Conservation (phyloP, 2,329 filamentous ascomycete species). For the Purpureocillium lavendulum region DNA sequence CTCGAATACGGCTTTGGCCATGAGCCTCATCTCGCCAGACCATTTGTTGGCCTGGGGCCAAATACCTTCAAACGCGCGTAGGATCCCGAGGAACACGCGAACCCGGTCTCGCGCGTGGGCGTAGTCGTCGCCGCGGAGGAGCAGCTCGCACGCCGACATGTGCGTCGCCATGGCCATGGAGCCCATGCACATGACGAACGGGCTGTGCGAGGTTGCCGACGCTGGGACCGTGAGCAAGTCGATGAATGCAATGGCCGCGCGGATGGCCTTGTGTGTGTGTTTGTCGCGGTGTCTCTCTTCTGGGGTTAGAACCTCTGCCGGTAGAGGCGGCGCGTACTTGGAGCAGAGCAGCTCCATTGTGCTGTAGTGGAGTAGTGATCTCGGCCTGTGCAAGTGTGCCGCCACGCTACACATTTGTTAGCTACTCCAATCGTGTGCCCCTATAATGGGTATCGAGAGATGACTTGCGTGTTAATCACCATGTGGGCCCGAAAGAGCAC, state of each 20-base stretch:
- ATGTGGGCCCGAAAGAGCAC: conserved; percentile 79
- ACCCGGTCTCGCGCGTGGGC: conserved; percentile 7
- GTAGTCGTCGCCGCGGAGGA: conserved; percentile 3
- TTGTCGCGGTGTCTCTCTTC: conserved; percentile 8
- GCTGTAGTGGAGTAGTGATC: conserved; percentile 10
- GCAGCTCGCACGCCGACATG: conserved; percentile 9
- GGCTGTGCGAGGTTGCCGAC: conserved; percentile 7
- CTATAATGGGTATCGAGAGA: neutral
- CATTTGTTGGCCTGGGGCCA: conserved; percentile 9
- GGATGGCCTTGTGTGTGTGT: conserved; percentile 8
- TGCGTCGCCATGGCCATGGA: conserved; percentile 10
- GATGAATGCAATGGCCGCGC: conserved; percentile 6
- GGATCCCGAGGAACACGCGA: conserved; percentile 10
- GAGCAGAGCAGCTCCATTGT: conserved; percentile 12
- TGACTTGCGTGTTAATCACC: conserved; percentile 46
- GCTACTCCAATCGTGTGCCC: neutral
- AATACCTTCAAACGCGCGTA: conserved; percentile 8
- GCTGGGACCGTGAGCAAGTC: conserved; percentile 9
- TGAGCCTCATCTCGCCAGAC: conserved; percentile 8
- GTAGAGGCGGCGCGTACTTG: conserved; percentile 11
- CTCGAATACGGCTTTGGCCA: conserved; percentile 8
- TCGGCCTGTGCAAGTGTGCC: conserved; percentile 9
- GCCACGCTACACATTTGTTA: conserved; percentile 5
- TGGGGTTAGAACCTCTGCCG: conserved; percentile 5
- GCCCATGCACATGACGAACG: conserved; percentile 12